Evolutionary conservation across 2,329 filamentous ascomycete species (phyloP).

Genomic region (Sporothrix globosa): DNA sequence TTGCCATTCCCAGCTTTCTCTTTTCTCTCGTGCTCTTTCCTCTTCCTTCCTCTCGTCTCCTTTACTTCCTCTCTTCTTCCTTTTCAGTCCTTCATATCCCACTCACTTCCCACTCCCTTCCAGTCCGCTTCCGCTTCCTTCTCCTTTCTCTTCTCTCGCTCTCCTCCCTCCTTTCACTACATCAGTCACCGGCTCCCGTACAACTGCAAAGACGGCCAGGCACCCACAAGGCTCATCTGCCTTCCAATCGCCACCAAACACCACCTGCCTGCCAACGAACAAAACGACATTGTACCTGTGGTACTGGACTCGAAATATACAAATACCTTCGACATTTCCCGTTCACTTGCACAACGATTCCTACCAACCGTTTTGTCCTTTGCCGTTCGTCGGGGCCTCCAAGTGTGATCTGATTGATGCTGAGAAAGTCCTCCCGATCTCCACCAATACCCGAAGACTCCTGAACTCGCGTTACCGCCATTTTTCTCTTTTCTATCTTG

Average conservation of each 20-base stretch:
- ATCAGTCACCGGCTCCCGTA: slow-evolving; percentile 32
- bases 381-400: slow-evolving; percentile 32
- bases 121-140: slow-evolving; percentile 27
- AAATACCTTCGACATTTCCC: slow-evolving; percentile 14
- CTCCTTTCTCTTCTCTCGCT: slow-evolving; percentile 41
- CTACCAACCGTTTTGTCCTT: slow-evolving; percentile 12
- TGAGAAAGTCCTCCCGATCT: slow-evolving; percentile 16
- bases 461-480: not conserved
- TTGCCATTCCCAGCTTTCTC: slow-evolving; percentile 37
- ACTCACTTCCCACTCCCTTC: slow-evolving; percentile 9
- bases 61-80: slow-evolving; percentile 41
- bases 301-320: slow-evolving; percentile 22
- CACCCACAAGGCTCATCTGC: not conserved
- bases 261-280: slow-evolving; percentile 19
- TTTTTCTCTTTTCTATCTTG: not conserved
- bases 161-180: slow-evolving; percentile 42
- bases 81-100: slow-evolving; percentile 38
- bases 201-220: slow-evolving; percentile 30
- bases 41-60: slow-evolving; percentile 36
- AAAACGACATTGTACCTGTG: slow-evolving; percentile 5
- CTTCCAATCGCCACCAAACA: not conserved
- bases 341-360: not conserved
- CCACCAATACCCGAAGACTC: slow-evolving; percentile 9
- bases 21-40: slow-evolving; percentile 38
- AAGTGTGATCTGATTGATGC: slow-evolving; percentile 34